Base-by-base conservation (phyloP, 176 grass and related monocot species). In the Olyra latifolia region DNA sequence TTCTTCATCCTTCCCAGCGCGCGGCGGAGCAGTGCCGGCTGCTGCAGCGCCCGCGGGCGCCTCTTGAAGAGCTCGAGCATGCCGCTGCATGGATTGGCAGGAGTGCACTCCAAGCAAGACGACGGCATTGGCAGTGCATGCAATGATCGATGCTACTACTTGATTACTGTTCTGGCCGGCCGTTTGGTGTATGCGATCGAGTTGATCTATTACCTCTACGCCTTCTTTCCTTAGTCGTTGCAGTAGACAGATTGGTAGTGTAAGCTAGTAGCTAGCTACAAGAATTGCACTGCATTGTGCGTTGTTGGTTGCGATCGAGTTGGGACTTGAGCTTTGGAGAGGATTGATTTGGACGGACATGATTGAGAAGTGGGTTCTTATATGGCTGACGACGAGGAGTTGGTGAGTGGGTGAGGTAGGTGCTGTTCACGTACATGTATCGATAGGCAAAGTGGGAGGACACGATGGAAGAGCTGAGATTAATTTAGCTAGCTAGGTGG, bases 41-140 rank as follows among this genome's bases (percentile, higher is more conserved):
- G 59, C 27, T 62, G 59, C 75, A 66, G 63, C 39, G 62, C 75
- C 57, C 75, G 60, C 8, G 75, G 82, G 30, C 45, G 82, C 58
- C 43, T 50, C 73, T 79, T 93, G 78, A 93, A 91, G 74, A 88
- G 63, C 14, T 14, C 49, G 4, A 69, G 72, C 43, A 78, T 27
- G 52, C 80, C 67, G 27, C 28, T 46, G 11, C 80, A 89, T 27
- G 80, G 77, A 1, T 62, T 89, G 77, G 83, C 86, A 69, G 52
- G 24, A 61, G 73, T 88, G 81, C 85, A 91, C 44, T 85, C 59
- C 7, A 82, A 80, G 75, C 71, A 87, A 55, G 41, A 78, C 6
- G 50, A 39, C 76, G 88, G 55, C 88, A 90, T 89, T 2, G 79
- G 5, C 10, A 10, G 10, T n/a, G 49, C 50, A 57, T 42, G 71